phyloP scores from a whole-genome alignment of 768 basidiomycete species.

The Tulasnella sp. region DNA sequence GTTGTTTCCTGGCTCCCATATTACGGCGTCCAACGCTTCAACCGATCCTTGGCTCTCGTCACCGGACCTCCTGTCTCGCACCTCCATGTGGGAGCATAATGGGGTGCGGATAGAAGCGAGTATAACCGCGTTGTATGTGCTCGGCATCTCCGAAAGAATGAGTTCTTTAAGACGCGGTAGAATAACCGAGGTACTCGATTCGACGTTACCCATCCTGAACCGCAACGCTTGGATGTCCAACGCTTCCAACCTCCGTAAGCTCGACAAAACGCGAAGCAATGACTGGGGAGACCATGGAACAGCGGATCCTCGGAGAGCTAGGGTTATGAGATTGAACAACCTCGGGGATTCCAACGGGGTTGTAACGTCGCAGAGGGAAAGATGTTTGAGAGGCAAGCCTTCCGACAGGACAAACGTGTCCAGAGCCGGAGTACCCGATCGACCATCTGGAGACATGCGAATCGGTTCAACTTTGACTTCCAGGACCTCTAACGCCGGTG shows the following conservation, averaged over 20 bases:
- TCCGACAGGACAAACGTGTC: background rate
- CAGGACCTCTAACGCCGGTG: background rate
- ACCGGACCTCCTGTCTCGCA: background rate
- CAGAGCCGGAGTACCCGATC: no score
- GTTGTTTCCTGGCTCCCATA: background rate
- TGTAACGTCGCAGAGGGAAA: background rate
- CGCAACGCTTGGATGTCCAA: background rate
- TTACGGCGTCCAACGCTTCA: background rate
- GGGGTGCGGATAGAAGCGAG: background rate
- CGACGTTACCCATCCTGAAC: background rate
- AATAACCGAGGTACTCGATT: background rate
- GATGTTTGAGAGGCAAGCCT: background rate
- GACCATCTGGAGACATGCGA: no score
- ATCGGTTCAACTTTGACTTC: background rate
- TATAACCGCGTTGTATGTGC: background rate
- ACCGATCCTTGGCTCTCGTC: background rate
- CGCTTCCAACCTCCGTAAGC: background rate
- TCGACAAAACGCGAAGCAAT: background rate
- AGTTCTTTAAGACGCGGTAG: background rate
- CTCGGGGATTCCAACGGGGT: background rate
- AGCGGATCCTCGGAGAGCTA: background rate
- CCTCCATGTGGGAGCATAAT: background rate
- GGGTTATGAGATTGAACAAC: background rate
- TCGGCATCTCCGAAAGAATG: background rate
- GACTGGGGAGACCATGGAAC: background rate